phyloP scores from a whole-genome alignment of 768 basidiomycete genomes.

The Lactarius sp. region DNA sequence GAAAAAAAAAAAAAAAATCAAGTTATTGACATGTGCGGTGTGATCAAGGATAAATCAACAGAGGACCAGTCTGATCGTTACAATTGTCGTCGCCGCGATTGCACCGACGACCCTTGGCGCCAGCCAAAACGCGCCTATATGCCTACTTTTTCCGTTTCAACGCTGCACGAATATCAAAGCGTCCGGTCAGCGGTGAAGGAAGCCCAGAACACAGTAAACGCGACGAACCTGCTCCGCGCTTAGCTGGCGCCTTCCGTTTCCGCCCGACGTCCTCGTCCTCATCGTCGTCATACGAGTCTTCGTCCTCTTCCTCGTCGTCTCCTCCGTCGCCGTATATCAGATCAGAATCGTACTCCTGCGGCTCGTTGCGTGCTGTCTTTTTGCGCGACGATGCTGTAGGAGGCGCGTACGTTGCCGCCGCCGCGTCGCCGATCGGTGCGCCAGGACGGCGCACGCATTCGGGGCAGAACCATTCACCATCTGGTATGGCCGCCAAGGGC shows the following conservation, averaged over 20 bases:
- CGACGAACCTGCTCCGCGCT: conserved; percentile 37
- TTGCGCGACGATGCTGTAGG: conserved; percentile 10
- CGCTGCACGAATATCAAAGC: conserved; percentile 24
- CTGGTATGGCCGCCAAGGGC: conserved; percentile 70
- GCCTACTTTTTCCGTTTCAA: conserved; percentile 39
- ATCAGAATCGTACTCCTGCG: background rate
- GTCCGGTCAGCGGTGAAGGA: background rate
- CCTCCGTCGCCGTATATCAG: conserved; percentile 26
- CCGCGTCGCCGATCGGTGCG: conserved; percentile 36
- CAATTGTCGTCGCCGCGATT: background rate
- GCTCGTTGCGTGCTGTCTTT: background rate
- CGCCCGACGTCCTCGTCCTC: conserved; percentile 25
- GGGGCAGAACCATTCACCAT: conserved; percentile 92
- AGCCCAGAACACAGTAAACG: rapidly evolving
- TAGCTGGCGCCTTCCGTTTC: conserved; percentile 45
- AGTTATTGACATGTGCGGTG: background rate
- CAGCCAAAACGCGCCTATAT: background rate
- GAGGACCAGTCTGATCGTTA: background rate
- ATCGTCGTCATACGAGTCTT: conserved; percentile 12
- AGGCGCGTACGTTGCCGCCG: background rate
- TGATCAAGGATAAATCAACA: background rate
- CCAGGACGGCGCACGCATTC: conserved; percentile 59
- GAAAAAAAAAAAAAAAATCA: background rate
- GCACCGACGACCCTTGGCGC: background rate
- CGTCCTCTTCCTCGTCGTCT: background rate